Conservation (phyloP, 305 asterid genomes). For the Solanum hybrid region DNA sequence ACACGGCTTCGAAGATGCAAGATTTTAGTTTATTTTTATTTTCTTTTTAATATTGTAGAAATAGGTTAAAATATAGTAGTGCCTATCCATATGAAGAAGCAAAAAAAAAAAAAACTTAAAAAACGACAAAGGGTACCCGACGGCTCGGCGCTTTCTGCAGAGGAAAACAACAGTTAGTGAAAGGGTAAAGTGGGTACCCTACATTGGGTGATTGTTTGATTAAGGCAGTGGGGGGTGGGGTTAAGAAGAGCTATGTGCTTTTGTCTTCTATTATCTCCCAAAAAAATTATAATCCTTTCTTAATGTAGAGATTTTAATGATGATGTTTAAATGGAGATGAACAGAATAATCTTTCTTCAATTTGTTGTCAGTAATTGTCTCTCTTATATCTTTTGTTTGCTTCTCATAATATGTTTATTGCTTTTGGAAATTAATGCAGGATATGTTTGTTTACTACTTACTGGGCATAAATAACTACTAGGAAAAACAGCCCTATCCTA, state of each 20-base stretch:
- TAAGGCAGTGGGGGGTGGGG: conserved; percentile 6
- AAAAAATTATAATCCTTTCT: not conserved
- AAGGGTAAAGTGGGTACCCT: conserved; percentile 22
- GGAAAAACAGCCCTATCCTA: not conserved
- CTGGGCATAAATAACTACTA: not conserved
- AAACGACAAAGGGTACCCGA: conserved; percentile 19
- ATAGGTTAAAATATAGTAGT: conserved; percentile 5
- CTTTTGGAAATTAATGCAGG: not conserved
- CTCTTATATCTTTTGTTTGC: not conserved
- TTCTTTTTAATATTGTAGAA: not conserved
- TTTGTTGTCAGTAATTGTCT: conserved; percentile 13
- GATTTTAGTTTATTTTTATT: conserved; percentile 42
- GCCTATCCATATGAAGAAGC: conserved; percentile 12
- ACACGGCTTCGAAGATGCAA: conserved; percentile 94
- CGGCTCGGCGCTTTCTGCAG: conserved; percentile 39
- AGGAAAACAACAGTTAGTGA: conserved; percentile 9
- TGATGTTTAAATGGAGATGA: conserved; percentile 19
- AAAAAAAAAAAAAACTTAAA: not conserved
- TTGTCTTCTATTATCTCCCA: conserved; percentile 10
- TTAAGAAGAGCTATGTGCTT: not conserved
- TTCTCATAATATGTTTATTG: not conserved
- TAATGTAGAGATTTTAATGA: conserved; percentile 24
- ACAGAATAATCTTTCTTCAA: conserved; percentile 20
- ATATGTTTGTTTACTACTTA: not conserved
- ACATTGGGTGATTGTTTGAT: conserved; percentile 25